Conservation (phyloP, 805 yeast genomes). For the Ogataea chonburiensis region DNA sequence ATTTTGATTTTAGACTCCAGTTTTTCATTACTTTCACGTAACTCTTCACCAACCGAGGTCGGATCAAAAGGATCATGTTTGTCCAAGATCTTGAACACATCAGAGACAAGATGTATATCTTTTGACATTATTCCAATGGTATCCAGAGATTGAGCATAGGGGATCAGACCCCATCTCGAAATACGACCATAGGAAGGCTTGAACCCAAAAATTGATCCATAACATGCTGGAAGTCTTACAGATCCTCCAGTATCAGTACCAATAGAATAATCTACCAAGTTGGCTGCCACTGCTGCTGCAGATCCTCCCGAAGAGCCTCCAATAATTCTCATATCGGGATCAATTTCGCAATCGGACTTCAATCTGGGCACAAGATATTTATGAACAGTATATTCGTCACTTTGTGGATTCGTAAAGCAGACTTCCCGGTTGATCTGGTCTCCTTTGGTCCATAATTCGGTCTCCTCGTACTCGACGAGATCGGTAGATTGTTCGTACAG, state of each 20-base stretch:
- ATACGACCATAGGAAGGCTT: slow-evolving; percentile 93
- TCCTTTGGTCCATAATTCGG: slow-evolving; percentile 27
- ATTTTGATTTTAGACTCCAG: slow-evolving; percentile 39
- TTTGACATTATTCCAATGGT: slow-evolving; percentile 83
- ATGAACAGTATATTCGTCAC: slow-evolving; percentile 8
- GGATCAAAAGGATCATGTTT: slow-evolving; percentile 74
- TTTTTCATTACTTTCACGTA: slow-evolving; percentile 31
- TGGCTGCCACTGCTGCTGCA: slow-evolving; percentile 86
- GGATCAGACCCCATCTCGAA: slow-evolving; percentile 87
- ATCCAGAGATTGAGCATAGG: slow-evolving; percentile 92
- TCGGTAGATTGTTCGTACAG: slow-evolving; percentile 25
- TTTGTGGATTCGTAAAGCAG: slow-evolving; percentile 41
- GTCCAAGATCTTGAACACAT: slow-evolving; percentile 58
- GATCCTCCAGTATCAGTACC: slow-evolving; percentile 99
- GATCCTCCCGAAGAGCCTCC: slow-evolving; percentile 98
- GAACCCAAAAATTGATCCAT: slow-evolving; percentile 79
- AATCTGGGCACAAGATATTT: slow-evolving; percentile 22
- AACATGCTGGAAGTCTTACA: slow-evolving; percentile 87
- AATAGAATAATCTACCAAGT: slow-evolving; percentile 65
- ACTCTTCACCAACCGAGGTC: slow-evolving; percentile 49
- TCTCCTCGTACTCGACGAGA: slow-evolving; percentile 26
- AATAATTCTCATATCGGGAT: slow-evolving; percentile 40
- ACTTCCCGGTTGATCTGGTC: slow-evolving; percentile 22
- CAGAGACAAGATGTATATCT: slow-evolving; percentile 41
- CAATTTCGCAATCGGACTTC: slow-evolving; percentile 15